phyloP scores from a whole-genome alignment of 192 early-diverging fungal species.

The Anaeromyces robustus region DNA sequence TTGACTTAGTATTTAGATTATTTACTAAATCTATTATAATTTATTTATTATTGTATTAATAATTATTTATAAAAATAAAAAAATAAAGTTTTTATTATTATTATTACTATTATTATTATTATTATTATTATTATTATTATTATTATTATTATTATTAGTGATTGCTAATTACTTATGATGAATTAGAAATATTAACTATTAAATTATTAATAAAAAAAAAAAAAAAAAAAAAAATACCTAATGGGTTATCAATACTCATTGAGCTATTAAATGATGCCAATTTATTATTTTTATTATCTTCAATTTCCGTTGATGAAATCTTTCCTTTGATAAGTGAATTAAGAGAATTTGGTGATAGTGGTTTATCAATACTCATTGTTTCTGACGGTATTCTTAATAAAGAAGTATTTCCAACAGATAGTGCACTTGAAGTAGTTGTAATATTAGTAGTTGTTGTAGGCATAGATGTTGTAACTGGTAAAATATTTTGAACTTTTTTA shows the following conservation, averaged over 20 bases:
- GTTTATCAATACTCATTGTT: background rate
- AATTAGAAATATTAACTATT: too few species aligned
- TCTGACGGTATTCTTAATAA: background rate
- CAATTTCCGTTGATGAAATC: background rate
- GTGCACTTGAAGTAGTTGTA: background rate
- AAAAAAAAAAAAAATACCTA: background rate
- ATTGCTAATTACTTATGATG: too few species aligned
- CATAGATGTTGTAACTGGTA: background rate
- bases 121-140: too few species aligned
- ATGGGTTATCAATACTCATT: background rate
- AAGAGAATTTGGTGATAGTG: background rate
- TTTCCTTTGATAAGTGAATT: background rate
- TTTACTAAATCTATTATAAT: background rate
- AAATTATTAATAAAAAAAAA: background rate
- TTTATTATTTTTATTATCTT: background rate
- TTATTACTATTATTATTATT: too few species aligned
- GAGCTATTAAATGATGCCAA: background rate
- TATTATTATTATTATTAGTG: too few species aligned
- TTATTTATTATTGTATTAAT: too few species aligned
- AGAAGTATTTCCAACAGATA: background rate
- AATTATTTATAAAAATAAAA: too few species aligned
- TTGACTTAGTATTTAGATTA: background rate
- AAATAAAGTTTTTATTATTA: too few species aligned
- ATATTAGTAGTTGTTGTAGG: background rate
- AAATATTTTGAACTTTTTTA: background rate